Base-by-base conservation (phyloP, 1,284 basidiomycete species). In the Cystobasidium sp. region DNA sequence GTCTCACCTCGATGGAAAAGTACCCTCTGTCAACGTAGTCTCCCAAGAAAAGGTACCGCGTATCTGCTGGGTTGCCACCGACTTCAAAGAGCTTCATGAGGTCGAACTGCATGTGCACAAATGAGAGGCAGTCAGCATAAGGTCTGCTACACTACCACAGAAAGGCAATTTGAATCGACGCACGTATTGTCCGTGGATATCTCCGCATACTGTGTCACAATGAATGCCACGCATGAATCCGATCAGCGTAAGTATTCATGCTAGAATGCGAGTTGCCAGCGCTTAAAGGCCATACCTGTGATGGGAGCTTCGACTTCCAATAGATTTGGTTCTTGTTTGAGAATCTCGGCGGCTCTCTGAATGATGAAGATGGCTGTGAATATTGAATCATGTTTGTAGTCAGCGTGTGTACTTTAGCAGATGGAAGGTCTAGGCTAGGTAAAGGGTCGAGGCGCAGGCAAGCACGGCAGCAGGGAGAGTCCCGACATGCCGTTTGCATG, bases 11-110 rank as follows among this genome's bases (percentile, higher is more conserved):
- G 80, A 97, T 94, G 20, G 92, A 92, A 83, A 97, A 97, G 84
- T 91, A 91, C 37, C 97, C 96, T 72, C 96, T 89, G 84, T 99
- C 97, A 62, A 99, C 96, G 82, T 99, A 99, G 84, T 99, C 96
- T 64, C 96, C 96, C 39, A 99, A 86, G 84, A 99, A 99, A 62
- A 99, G 86, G 84, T 99, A 99, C 53, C 90, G 88, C 75, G 91
- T 97, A 74, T 96, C 91, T 52, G 93, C 92, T 31, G 94, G 87
- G 79, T 89, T 90, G 10, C 96, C 96, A 53, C 96, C 96, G 64
- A 98, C 91, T 84, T 98, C 96, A 80, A 99, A 96, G 56, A 98
- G 86, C 83, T 98, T 98, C 91, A 99, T 95, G 76, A 99, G 87
- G 84, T 99, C 94, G 82, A 94, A 97, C 94, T 94, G 58, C 37